Base-by-base conservation (phyloP, 169 alveolate species). In the Theileria orientalis region DNA sequence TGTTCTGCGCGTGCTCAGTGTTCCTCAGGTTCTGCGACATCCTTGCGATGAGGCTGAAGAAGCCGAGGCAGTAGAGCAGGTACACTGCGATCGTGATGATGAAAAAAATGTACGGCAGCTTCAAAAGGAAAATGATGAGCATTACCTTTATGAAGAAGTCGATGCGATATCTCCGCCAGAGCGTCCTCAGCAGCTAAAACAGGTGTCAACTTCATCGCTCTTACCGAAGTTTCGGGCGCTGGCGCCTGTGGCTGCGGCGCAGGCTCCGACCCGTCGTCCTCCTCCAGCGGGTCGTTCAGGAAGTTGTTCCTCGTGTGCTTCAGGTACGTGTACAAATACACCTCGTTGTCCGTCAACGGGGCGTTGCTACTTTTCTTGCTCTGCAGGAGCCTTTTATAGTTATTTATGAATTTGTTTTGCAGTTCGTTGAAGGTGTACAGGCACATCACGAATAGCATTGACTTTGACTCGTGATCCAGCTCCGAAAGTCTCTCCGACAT, bases 371-470 rank as follows among this genome's bases (percentile, higher is more conserved):
- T 61, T 41, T 33, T 42, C 35, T 41, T 46, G 27, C 27, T 21
- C 9, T 60, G 46, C 21, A 79, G 52, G 40, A 71, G 7, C 54
- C 67, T 69, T 70, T 72, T 72, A 66, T 72, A 79, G 42, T 42
- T 64, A 21, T 79, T 78, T 19, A 68, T 23, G 60, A 70, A 79
- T 32, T 72, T 72, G 23, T 79, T 74, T 37, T 79, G 87, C 83
- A 71, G 54, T 40, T 79, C 87, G 30, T 67, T 30, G 72, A 52
- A 79, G 30, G 77, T 42, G 41, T 57, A 59, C 44, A 71, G 47
- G 25, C 64, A 71, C 77, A 79, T 44, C 47, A 79, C 44, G 16
- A 79, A 30, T 25, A 79, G 57, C 77, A 79, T 42, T 21, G 75
- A 67, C 49, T 52, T 33, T 25, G 61, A 67, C 25, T 79, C 69